Percentiles rank a stretch among this genome's conserved stretches.
These are phyloP conservation scores for Sextonia rubra DNA, from an alignment of 164 flowering plant species.

Conservation along the genomic window DNA sequence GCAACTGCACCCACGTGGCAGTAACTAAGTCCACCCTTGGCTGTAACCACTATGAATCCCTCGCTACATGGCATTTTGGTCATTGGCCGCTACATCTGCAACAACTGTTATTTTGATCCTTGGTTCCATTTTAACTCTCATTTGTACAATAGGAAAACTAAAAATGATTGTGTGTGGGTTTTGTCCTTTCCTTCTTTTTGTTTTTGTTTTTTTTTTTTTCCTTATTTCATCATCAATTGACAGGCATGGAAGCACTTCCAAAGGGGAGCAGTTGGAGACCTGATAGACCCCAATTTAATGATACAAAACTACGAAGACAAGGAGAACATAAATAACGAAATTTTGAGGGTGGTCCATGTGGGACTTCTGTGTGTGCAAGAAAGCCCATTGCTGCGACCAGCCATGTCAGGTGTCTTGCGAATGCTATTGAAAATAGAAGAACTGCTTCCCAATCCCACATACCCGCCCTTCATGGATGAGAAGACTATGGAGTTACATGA, in stretches of 20 bases:
- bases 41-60: no score
- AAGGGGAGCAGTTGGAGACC: slow-evolving; percentile 22
- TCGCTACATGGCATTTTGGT: no score
- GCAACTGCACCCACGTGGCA: no score
- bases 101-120: no score
- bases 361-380: slow-evolving; percentile 92
- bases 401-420: slow-evolving; percentile 60
- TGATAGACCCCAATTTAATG: slow-evolving; percentile 38
- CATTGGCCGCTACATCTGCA: no score
- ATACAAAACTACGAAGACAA: slow-evolving; percentile 14
- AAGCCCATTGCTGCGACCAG: slow-evolving; percentile 52
- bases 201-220: no score
- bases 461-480: slow-evolving; percentile 77
- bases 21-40: no score
- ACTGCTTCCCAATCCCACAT: slow-evolving; percentile 52
- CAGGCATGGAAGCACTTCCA: slow-evolving; percentile 57
- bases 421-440: slow-evolving; percentile 58
- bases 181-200: neutral
- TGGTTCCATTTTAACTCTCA: no score
- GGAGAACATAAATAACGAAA: slow-evolving; percentile 28
- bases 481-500: slow-evolving; percentile 39
- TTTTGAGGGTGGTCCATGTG: slow-evolving; percentile 62
- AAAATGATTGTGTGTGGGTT: no score
- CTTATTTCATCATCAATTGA: neutral
- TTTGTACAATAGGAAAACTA: no score